Percentiles rank a stretch among this genome's conserved stretches.
Evolutionary conservation across 192 early-diverging fungal genomes (phyloP).

Genomic region (Coemansia aciculifera): DNA sequence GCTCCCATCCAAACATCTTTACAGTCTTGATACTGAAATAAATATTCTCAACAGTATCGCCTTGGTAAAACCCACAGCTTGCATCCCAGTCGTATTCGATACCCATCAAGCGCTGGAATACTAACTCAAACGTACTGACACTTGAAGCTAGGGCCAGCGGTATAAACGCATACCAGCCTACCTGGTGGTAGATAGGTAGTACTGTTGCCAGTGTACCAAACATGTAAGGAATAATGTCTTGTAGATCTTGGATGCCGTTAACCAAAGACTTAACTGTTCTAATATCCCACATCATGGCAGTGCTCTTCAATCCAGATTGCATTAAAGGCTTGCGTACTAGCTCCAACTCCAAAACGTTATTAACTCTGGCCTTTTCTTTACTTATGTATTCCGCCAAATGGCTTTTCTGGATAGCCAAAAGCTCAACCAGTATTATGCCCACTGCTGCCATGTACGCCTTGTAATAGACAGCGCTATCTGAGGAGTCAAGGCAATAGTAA

Average conservation of each 20-base stretch:
- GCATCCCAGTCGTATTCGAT: background rate
- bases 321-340: background rate
- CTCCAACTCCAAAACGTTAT: background rate
- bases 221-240: background rate
- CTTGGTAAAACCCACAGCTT: background rate
- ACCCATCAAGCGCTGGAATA: background rate
- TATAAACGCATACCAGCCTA: background rate
- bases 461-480: constrained; percentile 15
- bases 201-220: background rate
- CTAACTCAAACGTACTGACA: background rate
- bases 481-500: constrained; percentile 25
- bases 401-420: background rate
- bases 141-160: background rate
- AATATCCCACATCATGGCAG: background rate
- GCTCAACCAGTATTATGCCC: background rate
- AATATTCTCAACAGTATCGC: background rate
- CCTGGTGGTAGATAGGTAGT: background rate
- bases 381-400: background rate
- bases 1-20: constrained; percentile 14
- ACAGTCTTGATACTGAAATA: constrained; percentile 1
- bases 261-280: background rate
- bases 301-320: background rate
- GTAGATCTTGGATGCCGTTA: background rate
- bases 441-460: background rate
- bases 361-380: background rate